Base-by-base conservation (phyloP, 108 stramenopile genomes). In the Fistulifera pelliculosa region DNA sequence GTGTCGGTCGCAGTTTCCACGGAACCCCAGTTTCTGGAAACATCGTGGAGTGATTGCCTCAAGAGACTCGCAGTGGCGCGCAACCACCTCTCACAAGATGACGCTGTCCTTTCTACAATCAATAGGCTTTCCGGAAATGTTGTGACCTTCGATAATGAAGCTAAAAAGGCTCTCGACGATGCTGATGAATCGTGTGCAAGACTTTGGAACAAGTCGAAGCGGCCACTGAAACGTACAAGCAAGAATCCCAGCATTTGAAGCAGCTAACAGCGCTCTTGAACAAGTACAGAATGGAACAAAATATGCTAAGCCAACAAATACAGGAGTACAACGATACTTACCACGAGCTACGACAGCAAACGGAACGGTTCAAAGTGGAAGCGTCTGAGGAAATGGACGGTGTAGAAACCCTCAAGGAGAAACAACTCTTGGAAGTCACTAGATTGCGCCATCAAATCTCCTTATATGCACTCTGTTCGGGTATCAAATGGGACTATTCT, bases 401-500 rank as follows among this genome's bases (percentile, higher is more conserved):
- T 2, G 24, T 62, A 21, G 61, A 62, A 22, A 7, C 7, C 7
- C 15, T 38, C 15, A n/a, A 35, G 21, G 54, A 54, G 40, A 23
- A 27, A 5, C 49, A 62, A 38, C 31, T 35, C 31, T 6, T 35
- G 31, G 31, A 35, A 35, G 61, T 62, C 14, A 26, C 49, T 7
- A 62, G 48, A 38, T 22, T 62, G 27, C 38, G 54, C 15, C 26
- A 22, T 14, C 61, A 62, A 45, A 62, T 62, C n/a, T 48, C 61
- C n/a, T 38, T 62, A 7, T 52, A 62, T 43, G 61, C 61, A 16
- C 15, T 28, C 23, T 17, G 17, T 16, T 31, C 48, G 14, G 61
- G 61, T 8, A 62, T 62, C 41, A 62, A 62, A 39, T 62, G 61
- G 61, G 54, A 62, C 26, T 62, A 43, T 50, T 52, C 47, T 7